Evolutionary conservation across 306 rosid species (phyloP).

Genomic region (Casuarina cunninghamiana): DNA sequence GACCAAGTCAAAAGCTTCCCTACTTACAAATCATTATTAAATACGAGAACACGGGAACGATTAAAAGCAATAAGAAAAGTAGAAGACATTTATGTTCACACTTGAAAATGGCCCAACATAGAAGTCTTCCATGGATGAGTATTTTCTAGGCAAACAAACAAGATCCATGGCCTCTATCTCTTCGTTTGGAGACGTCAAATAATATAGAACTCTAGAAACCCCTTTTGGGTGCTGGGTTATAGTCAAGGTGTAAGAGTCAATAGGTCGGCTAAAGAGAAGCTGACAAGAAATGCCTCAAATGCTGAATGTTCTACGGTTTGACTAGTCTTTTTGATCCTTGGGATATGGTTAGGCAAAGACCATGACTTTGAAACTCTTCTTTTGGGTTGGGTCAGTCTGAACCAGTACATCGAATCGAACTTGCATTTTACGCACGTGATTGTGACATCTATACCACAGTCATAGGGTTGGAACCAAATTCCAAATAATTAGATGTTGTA

Average conservation of each 20-base stretch:
- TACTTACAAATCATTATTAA: too few species aligned
- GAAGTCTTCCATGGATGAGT: too few species aligned
- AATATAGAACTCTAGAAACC: too few species aligned
- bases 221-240: not conserved
- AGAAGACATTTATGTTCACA: too few species aligned
- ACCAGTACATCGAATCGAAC: not conserved
- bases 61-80: too few species aligned
- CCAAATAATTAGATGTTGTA: too few species aligned
- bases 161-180: not conserved
- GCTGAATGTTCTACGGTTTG: not conserved
- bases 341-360: slow-evolving; percentile 26
- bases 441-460: too few species aligned
- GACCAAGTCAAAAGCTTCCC: not conserved
- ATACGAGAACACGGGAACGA: too few species aligned
- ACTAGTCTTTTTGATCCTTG: not conserved
- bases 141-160: not conserved
- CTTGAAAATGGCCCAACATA: too few species aligned
- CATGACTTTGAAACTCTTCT: not conserved
- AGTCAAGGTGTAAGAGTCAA: not conserved
- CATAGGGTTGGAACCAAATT: too few species aligned
- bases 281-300: not conserved
- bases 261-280: not conserved
- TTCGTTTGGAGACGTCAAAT: not conserved
- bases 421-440: too few species aligned
- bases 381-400: slow-evolving; percentile 10